Percentiles rank a stretch among this genome's conserved stretches.
These are phyloP conservation scores for Phytophthora litchii DNA, from an alignment of 352 stramenopile species.

Conservation along the genomic window DNA sequence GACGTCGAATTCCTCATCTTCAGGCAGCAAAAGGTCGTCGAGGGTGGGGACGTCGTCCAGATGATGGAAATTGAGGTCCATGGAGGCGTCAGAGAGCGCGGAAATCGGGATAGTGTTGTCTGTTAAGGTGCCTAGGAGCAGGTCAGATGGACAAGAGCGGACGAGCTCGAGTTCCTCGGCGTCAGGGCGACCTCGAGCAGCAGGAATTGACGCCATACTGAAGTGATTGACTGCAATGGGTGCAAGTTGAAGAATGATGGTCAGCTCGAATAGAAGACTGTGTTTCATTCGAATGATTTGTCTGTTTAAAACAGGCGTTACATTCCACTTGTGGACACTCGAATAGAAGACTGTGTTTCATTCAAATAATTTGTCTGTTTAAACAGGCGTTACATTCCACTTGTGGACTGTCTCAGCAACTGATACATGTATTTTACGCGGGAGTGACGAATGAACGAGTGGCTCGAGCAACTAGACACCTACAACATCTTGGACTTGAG, in stretches of 20 bases:
- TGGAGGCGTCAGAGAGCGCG: neutral
- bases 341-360: conserved; percentile 4
- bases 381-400: no score
- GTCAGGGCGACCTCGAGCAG: neutral
- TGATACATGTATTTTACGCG: no score
- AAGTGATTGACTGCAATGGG: conserved; percentile 3
- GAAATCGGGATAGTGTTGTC: neutral
- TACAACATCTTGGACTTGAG: conserved; percentile 67
- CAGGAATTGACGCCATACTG: neutral
- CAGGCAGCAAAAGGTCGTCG: conserved; percentile 26
- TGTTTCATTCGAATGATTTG: conserved; percentile 1
- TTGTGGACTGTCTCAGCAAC: no score
- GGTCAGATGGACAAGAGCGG: neutral
- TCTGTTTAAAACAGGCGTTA: no score
- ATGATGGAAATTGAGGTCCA: conserved; percentile 1
- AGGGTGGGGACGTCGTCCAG: conserved; percentile 16
- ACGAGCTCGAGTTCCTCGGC: neutral
- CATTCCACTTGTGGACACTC: no score
- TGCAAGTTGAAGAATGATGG: conserved; percentile 1
- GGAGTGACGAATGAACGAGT: neutral
- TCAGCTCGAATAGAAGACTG: conserved; percentile 9
- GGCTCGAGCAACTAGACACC: neutral
- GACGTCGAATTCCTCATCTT: conserved; percentile 5
- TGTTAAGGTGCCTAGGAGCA: neutral
- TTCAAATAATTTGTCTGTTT: conserved; percentile 1